These are phyloP conservation scores for Populus pruinosa DNA, from an alignment of 345 rosid genomes.

Conservation along the genomic window DNA sequence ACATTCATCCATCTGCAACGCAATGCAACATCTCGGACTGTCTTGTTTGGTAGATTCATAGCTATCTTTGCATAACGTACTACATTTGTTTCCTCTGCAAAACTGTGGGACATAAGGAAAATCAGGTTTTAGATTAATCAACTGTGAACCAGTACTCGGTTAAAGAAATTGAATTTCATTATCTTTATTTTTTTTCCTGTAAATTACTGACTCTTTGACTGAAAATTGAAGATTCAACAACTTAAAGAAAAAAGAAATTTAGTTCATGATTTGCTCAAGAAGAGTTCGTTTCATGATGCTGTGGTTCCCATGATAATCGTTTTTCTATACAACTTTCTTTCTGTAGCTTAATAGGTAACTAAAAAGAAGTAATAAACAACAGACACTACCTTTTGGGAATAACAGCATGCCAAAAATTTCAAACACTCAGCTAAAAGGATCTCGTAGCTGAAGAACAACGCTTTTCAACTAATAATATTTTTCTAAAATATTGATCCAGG, in stretches of 20 bases:
- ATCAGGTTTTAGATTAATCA: constrained; percentile 1
- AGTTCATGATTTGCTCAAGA: not conserved
- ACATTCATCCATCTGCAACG: constrained; percentile 76
- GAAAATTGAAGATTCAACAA: not conserved
- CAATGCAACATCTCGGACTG: constrained; percentile 71
- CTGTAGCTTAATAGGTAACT: not conserved
- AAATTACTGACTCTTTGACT: not conserved
- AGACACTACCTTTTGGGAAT: not conserved
- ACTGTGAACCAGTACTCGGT: not conserved
- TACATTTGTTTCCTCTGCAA: constrained; percentile 33
- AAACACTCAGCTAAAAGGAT: not conserved
- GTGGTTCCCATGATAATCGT: not conserved
- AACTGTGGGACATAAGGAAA: constrained; percentile 36
- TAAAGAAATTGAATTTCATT: not conserved
- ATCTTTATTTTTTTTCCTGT: not conserved
- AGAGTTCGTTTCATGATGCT: not conserved
- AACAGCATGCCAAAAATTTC: not conserved
- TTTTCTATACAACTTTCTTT: not conserved
- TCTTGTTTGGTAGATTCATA: constrained; percentile 43
- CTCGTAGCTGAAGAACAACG: not conserved
- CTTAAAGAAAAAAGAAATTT: not conserved
- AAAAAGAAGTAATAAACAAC: not conserved
- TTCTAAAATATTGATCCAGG: not conserved
- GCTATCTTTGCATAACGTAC: constrained; percentile 66
- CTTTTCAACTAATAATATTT: not conserved